Base-by-base conservation (phyloP, 192 early-diverging fungal genomes). In the Podila clonocystis region DNA sequence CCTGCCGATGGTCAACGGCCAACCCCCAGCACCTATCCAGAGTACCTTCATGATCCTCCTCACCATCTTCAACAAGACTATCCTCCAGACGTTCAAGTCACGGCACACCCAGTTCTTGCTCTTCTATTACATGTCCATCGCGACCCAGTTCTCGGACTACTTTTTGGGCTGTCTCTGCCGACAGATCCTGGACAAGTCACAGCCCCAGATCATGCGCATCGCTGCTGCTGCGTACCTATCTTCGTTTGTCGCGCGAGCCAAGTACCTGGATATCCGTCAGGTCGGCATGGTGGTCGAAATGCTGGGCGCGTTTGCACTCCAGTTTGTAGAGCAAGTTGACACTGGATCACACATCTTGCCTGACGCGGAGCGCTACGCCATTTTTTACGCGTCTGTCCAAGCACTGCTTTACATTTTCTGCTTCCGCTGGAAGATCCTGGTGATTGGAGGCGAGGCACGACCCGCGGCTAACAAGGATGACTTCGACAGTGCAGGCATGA, bases 361-460 rank as follows among this genome's bases (percentile, higher is more conserved):
- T 9, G 92, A 96, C 57, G 78, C 89, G 11, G 86, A 90, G 52
- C 85, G 88, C 36, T 91, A 94, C 70, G 87, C 89, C 1, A 92
- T 95, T 50, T 97, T 99, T 70, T 99, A 97, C 72, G 87, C 92
- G 3, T 87, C 92, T 12, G 90, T 96, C 4, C 96, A 98, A 67
- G 94, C 96, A 0, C 65, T 94, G n/a, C 80, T 99, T 58, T 99
- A 98, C 75, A 89, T 97, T 15, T 98, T 97, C 68, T 97, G 96
- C 83, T 99, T 97, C 83, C 89, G 96, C 9, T 98, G 97, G 96
- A 89, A 89, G 65, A 90, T 95, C 66, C 75, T 99, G 48, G 87
- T 91, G 31, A 63, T 85, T 58, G 87, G 83, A 0, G 75, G 63
- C 1, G 72, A 61, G 13, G 24, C 66, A 4, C 67, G n/a, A 36